Percentiles rank a stretch among this genome's conserved stretches.
Evolutionary conservation across 306 rosid species (phyloP).

Genomic region (Heteromeles arbutifolia): DNA sequence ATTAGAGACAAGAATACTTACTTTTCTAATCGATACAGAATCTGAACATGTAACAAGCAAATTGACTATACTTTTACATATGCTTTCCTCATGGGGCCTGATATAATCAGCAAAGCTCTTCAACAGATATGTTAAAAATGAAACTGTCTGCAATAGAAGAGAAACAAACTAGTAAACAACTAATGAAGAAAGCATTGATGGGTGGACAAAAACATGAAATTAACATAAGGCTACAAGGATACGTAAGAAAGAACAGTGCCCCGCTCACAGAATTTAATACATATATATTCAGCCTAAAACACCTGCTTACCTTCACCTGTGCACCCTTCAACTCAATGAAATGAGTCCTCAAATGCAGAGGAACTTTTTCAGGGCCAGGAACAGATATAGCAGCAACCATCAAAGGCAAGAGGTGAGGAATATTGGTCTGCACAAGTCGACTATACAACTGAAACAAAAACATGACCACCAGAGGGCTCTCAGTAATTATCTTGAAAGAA

Average conservation of each 20-base stretch:
- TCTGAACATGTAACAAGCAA: constrained; percentile 96
- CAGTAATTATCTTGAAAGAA: constrained; percentile 90
- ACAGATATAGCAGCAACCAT: constrained; percentile 98
- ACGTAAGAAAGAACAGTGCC: background rate
- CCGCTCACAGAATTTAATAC: background rate
- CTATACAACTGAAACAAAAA: constrained; percentile 91
- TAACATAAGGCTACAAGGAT: background rate
- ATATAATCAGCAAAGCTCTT: constrained; percentile 95
- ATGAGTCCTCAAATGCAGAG: constrained; percentile 66
- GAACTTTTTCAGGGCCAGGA: constrained; percentile 94
- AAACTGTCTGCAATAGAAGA: constrained; percentile 74
- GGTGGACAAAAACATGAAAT: background rate
- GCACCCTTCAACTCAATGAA: constrained; percentile 94
- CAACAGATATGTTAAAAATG: constrained; percentile 88
- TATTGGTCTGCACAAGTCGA: constrained; percentile 90
- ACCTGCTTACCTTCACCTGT: constrained; percentile 77
- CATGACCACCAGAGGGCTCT: constrained; percentile 97
- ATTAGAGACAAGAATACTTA: constrained; percentile 19
- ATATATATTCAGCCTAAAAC: background rate
- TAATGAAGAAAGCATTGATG: constrained; percentile 4
- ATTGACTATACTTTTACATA: constrained; percentile 97
- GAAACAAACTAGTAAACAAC: constrained; percentile 16
- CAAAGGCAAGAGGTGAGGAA: constrained; percentile 85
- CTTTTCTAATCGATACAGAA: constrained; percentile 97
- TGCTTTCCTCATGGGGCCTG: constrained; percentile 97